phyloP scores from a whole-genome alignment of 2,329 filamentous ascomycete species.

The Thelonectria olida region DNA sequence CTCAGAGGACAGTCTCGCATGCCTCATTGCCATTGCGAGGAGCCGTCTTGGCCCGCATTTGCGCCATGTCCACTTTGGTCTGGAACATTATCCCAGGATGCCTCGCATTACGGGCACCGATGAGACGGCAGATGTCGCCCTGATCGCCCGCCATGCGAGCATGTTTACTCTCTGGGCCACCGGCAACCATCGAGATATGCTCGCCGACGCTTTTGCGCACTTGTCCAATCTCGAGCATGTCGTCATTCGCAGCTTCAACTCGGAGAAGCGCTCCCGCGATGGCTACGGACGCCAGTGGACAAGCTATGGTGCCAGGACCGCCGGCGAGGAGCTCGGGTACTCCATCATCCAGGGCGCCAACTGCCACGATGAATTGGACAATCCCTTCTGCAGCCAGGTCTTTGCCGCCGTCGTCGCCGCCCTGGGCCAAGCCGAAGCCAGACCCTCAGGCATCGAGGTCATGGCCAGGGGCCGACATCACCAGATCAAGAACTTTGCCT shows the following conservation, averaged over 20 bases:
- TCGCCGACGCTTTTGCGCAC: constrained; percentile 64
- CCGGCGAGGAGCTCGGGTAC: constrained; percentile 46
- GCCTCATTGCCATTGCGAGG: constrained; percentile 62
- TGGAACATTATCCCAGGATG: constrained; percentile 37
- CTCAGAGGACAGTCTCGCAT: constrained; percentile 63
- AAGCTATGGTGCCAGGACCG: constrained; percentile 62
- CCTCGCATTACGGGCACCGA: constrained; percentile 2
- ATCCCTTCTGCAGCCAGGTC: constrained; percentile 42
- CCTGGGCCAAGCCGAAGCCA: constrained; percentile 50
- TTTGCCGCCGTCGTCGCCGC: constrained; percentile 55
- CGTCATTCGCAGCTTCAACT: constrained; percentile 68
- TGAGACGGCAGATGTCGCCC: constrained; percentile 22
- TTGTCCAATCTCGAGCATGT: constrained; percentile 64
- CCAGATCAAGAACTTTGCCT: constrained; percentile 52
- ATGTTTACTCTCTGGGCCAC: constrained; percentile 47
- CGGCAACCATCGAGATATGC: constrained; percentile 61
- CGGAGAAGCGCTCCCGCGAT: constrained; percentile 59
- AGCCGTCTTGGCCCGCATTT: constrained; percentile 52
- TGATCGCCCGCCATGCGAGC: constrained; percentile 31
- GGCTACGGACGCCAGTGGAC: constrained; percentile 53
- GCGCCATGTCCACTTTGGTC: constrained; percentile 45
- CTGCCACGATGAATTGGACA: neutral
- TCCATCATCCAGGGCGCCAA: constrained; percentile 14
- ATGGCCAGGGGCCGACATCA: constrained; percentile 47
- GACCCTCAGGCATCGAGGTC: constrained; percentile 57